Evolutionary conservation across 2,329 filamentous ascomycete genomes (phyloP).

Genomic region (Magnaporthiopsis rhizophila): DNA sequence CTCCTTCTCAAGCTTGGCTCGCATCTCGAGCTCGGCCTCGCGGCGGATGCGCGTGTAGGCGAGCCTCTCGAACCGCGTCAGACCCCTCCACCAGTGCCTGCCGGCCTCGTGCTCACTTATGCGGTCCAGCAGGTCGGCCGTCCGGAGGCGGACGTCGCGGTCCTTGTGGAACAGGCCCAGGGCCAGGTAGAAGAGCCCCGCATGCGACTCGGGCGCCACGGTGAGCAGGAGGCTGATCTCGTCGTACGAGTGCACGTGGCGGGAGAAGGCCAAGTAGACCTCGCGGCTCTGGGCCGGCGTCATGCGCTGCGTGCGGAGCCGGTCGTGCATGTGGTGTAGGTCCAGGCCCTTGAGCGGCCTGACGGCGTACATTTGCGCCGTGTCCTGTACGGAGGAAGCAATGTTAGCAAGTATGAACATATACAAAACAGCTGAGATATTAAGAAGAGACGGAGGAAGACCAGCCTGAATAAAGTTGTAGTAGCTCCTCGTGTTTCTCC

Average conservation of each 20-base stretch:
- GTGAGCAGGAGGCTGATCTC: constrained; percentile 78
- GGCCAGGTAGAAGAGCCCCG: constrained; percentile 83
- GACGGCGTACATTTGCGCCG: constrained; percentile 55
- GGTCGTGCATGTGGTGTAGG: constrained; percentile 86
- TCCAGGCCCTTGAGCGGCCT: constrained; percentile 74
- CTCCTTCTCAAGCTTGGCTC: constrained; percentile 36
- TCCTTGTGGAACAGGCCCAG: constrained; percentile 90
- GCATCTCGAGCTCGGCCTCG: constrained; percentile 49
- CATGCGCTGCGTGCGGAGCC: constrained; percentile 73
- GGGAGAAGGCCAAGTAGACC: constrained; percentile 74
- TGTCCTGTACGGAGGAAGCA: constrained; percentile 37
- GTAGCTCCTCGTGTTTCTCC: constrained; percentile 92
- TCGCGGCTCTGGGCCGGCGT: constrained; percentile 68
- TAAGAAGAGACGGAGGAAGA: not conserved
- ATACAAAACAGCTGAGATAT: not conserved
- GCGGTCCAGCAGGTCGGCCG: constrained; percentile 72
- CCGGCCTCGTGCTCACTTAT: constrained; percentile 84
- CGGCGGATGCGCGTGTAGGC: constrained; percentile 74
- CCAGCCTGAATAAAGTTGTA: constrained; percentile 85
- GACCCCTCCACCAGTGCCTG: constrained; percentile 80
- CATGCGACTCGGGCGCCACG: constrained; percentile 77
- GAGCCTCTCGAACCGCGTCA: constrained; percentile 83
- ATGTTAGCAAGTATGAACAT: constrained; percentile 21
- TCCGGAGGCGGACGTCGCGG: constrained; percentile 66
- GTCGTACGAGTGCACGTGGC: constrained; percentile 70